Percentiles rank a stretch among this genome's conserved stretches.
These are phyloP conservation scores for Davidsoniella eucalypti DNA, from an alignment of 2,329 filamentous ascomycete species.

Conservation along the genomic window DNA sequence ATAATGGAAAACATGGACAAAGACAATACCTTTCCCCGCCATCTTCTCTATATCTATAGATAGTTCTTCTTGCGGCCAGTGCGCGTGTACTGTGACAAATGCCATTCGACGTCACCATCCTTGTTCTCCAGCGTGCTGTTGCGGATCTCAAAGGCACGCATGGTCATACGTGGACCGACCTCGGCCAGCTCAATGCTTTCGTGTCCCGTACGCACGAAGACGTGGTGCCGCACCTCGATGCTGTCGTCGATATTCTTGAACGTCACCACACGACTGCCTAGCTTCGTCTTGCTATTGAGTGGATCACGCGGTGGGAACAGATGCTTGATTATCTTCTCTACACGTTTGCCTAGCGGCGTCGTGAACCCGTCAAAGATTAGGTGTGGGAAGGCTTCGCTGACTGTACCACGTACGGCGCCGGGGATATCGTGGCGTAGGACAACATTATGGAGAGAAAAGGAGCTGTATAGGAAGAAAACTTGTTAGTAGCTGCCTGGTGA, in stretches of 20 bases:
- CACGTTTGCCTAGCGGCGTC: constrained; percentile 60
- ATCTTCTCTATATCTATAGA: constrained; percentile 35
- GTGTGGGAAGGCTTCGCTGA: constrained; percentile 84
- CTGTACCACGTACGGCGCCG: constrained; percentile 68
- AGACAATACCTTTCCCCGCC: not conserved
- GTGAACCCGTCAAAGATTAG: constrained; percentile 91
- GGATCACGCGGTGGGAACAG: constrained; percentile 80
- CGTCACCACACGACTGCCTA: constrained; percentile 77
- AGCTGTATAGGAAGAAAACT: constrained; percentile 31
- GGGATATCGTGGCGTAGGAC: constrained; percentile 87
- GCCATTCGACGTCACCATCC: constrained; percentile 92
- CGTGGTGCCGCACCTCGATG: constrained; percentile 67
- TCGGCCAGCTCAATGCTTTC: constrained; percentile 79
- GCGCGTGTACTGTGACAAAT: constrained; percentile 85
- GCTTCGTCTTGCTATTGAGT: constrained; percentile 51
- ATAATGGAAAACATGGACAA: not conserved
- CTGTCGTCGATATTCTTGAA: constrained; percentile 90
- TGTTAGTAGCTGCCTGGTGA: too few species aligned
- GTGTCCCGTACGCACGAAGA: constrained; percentile 86
- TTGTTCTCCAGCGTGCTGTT: constrained; percentile 86
- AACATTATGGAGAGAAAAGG: constrained; percentile 83
- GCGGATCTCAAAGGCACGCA: constrained; percentile 86
- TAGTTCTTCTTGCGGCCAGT: constrained; percentile 94
- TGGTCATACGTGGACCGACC: constrained; percentile 91
- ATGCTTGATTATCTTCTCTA: constrained; percentile 85